A percentile compares a stretch with the other conserved stretches of the same genome.
Conservation (phyloP, 2,329 filamentous ascomycete genomes). For the Scedosporium minutisporum region DNA sequence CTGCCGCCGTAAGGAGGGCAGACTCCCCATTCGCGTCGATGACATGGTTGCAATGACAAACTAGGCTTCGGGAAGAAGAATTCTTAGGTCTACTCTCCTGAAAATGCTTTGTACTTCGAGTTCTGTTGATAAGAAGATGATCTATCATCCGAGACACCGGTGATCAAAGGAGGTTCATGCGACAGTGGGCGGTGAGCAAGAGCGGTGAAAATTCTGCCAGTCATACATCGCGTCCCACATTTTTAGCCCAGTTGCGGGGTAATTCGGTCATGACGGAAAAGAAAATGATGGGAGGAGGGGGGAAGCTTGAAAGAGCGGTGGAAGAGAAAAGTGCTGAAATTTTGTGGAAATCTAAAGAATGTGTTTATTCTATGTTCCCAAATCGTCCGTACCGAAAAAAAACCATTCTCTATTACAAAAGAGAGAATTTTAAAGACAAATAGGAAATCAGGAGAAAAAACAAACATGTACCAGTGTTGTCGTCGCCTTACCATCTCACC, state of each 20-base stretch:
- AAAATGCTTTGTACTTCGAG: not conserved
- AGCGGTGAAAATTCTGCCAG: constrained; percentile 21
- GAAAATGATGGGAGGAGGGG: not conserved
- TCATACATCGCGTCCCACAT: constrained; percentile 7
- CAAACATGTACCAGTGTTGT: not conserved
- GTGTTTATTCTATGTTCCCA: not conserved
- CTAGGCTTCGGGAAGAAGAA: not conserved
- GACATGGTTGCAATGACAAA: constrained; percentile 26
- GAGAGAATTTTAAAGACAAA: not conserved
- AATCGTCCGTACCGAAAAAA: not conserved
- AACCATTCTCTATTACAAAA: not conserved
- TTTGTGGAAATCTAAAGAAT: not conserved
- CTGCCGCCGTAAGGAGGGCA: constrained; percentile 58
- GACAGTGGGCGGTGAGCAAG: constrained; percentile 15
- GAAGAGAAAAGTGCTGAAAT: not conserved
- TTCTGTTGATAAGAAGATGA: constrained; percentile 6
- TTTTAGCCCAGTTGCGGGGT: not conserved
- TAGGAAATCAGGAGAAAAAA: too few relatives aligned
- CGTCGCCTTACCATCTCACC: not conserved
- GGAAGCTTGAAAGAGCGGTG: not conserved
- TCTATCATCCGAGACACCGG: constrained; percentile 2
- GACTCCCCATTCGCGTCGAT: constrained; percentile 30
- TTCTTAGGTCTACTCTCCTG: not conserved
- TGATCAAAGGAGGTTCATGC: constrained; percentile 4
- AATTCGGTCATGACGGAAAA: not conserved